Percentiles rank a stretch among this genome's conserved stretches.
Evolutionary conservation across 768 basidiomycete genomes (phyloP).

Genomic region (Candolleomyces eurysporus): DNA sequence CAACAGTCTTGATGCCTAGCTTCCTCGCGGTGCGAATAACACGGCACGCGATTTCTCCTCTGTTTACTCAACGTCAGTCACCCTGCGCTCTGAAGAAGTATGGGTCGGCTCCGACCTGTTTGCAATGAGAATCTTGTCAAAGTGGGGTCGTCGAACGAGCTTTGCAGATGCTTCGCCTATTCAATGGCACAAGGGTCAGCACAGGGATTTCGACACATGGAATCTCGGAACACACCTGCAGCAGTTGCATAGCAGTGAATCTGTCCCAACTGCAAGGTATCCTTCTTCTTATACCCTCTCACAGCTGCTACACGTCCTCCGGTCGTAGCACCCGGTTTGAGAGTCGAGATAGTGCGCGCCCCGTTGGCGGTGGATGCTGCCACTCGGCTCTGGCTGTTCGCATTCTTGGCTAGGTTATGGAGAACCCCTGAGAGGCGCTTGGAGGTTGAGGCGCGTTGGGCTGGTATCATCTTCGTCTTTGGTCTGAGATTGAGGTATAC

Average conservation of each 20-base stretch:
- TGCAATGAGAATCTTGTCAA: conserved; percentile 90
- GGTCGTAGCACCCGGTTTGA: neutral
- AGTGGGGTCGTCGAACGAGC: conserved; percentile 45
- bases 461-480: neutral
- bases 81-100: neutral
- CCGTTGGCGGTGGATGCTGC: neutral
- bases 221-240: neutral
- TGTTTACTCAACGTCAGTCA: conserved; percentile 24
- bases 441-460: conserved; percentile 1
- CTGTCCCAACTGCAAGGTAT: neutral
- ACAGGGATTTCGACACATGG: neutral
- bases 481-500: neutral
- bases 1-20: conserved; percentile 88
- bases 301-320: neutral
- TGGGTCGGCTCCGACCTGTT: conserved; percentile 57
- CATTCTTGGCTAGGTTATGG: neutral
- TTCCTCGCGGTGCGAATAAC: conserved; percentile 89
- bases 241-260: neutral
- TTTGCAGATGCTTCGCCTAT: conserved; percentile 1
- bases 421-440: conserved; percentile 1
- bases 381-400: neutral
- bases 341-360: neutral
- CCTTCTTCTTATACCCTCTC: neutral
- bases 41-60: conserved; percentile 95
- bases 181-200: no score